Percentiles rank a stretch among this genome's conserved stretches.
Evolutionary conservation across 1,139 yeast species (phyloP).

Genomic region (Pichia kudriavzevii): DNA sequence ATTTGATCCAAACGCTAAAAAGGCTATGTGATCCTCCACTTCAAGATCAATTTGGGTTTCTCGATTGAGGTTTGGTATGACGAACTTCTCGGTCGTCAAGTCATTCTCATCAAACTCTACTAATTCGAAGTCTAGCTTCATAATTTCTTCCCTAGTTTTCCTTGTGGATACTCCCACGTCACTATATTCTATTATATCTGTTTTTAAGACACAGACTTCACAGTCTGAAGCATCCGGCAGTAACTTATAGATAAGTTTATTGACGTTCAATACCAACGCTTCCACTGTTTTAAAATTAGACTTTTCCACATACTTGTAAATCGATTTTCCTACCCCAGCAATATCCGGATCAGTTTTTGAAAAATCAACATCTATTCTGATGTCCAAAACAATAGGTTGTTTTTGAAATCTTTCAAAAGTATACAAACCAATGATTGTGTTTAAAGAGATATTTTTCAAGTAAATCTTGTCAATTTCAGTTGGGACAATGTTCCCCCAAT

Average conservation of each 20-base stretch:
- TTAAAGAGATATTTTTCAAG: conserved; percentile 8
- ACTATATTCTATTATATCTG: conserved; percentile 81
- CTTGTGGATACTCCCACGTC: conserved; percentile 78
- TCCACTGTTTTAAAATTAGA: conserved; percentile 88
- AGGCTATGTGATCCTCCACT: conserved; percentile 39
- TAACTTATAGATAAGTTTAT: conserved; percentile 42
- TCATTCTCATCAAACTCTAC: conserved; percentile 15
- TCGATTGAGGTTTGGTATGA: conserved; percentile 32
- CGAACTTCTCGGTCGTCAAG: conserved; percentile 22
- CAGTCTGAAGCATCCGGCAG: conserved; percentile 29
- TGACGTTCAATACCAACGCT: conserved; percentile 72
- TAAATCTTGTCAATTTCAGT: conserved; percentile 1
- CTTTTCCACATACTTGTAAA: conserved; percentile 48
- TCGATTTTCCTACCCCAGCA: conserved; percentile 5
- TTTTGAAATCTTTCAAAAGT: conserved; percentile 77
- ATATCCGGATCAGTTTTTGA: conserved; percentile 12
- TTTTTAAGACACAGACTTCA: conserved; percentile 66
- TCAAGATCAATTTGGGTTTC: conserved; percentile 16
- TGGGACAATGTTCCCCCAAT: conserved; percentile 11
- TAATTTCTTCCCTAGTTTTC: conserved; percentile 37
- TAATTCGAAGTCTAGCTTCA: conserved; percentile 24
- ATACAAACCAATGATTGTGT: conserved; percentile 81
- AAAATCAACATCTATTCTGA: conserved; percentile 38
- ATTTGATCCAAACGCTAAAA: conserved; percentile 85
- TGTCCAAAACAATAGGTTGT: conserved; percentile 58